Percentiles rank a stretch among this genome's conserved stretches.
Conservation (phyloP, 768 basidiomycete species). For the Omphalotus guepiniiformis region DNA sequence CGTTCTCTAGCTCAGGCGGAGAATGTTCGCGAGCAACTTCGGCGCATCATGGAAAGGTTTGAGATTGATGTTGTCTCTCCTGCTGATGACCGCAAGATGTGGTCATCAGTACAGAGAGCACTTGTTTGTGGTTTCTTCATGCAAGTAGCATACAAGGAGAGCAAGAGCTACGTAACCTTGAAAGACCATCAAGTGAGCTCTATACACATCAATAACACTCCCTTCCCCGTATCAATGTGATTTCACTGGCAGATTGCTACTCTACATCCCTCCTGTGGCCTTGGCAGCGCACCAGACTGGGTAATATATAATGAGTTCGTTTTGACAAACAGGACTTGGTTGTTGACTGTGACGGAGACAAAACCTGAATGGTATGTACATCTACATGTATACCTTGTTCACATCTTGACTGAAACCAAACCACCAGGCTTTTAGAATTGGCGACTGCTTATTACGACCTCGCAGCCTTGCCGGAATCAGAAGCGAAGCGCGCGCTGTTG, state of each 20-base stretch:
- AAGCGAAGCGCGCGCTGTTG: slow-evolving; percentile 62
- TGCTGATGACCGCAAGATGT: slow-evolving; percentile 66
- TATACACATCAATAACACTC: background rate
- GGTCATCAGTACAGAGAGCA: slow-evolving; percentile 71
- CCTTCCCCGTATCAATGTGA: slow-evolving; percentile 1
- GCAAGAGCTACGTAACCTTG: slow-evolving; percentile 83
- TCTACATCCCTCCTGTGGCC: slow-evolving; percentile 83
- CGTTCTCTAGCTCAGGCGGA: slow-evolving; percentile 88
- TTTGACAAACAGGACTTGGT: slow-evolving; percentile 81
- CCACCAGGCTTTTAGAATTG: slow-evolving; percentile 58
- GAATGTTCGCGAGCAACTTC: slow-evolving; percentile 86
- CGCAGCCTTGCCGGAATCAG: slow-evolving; percentile 56
- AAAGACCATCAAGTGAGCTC: slow-evolving; percentile 88
- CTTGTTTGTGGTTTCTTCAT: slow-evolving; percentile 95
- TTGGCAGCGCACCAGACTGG: slow-evolving; percentile 88
- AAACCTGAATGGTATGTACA: slow-evolving; percentile 84
- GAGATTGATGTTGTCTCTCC: slow-evolving; percentile 74
- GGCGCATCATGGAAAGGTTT: slow-evolving; percentile 87
- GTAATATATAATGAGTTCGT: slow-evolving; percentile 95
- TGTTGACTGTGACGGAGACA: slow-evolving; percentile 88
- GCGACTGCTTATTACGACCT: slow-evolving; percentile 70
- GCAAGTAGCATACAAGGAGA: slow-evolving; percentile 95
- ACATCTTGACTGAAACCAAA: no score
- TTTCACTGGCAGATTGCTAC: slow-evolving; percentile 61
- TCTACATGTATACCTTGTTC: no score